Evolutionary conservation across 805 yeast species (phyloP).

Genomic region (Lipomyces oligophaga): DNA sequence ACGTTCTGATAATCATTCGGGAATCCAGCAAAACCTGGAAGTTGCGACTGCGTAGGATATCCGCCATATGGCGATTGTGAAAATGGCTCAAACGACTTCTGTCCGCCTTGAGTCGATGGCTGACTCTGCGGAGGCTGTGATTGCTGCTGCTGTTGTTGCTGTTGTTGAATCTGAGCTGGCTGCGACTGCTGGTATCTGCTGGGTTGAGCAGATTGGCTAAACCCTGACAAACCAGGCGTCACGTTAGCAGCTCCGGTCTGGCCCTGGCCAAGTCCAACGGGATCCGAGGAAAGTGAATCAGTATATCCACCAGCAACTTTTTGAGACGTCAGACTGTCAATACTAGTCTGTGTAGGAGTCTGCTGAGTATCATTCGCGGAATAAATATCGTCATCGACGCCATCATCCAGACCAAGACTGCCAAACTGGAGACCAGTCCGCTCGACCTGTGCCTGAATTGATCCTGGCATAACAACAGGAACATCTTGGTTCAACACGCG

Average conservation of each 20-base stretch:
- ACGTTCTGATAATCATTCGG: conserved; percentile 29
- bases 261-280: background rate
- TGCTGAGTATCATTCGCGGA: too few relatives aligned
- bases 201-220: conserved; percentile 25
- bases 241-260: conserved; percentile 16
- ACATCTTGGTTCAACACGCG: conserved; percentile 43
- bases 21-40: conserved; percentile 29
- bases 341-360: conserved; percentile 8
- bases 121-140: conserved; percentile 21
- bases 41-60: conserved; percentile 27
- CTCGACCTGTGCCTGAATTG: conserved; percentile 45
- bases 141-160: conserved; percentile 25
- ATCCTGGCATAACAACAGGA: conserved; percentile 53
- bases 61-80: conserved; percentile 29
- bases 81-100: conserved; percentile 29
- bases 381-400: conserved; percentile 14
- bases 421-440: conserved; percentile 63
- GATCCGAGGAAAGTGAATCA: conserved; percentile 4
- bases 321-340: conserved; percentile 4
- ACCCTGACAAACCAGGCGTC: conserved; percentile 21
- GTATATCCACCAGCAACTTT: conserved; percentile 3
- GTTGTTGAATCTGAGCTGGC: conserved; percentile 14
- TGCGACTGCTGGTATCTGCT: conserved; percentile 27
- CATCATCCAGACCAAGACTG: conserved; percentile 44
- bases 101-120: conserved; percentile 12